These are phyloP conservation scores for Nitzschia sp. DNA, from an alignment of 108 stramenopile species.

Conservation along the genomic window DNA sequence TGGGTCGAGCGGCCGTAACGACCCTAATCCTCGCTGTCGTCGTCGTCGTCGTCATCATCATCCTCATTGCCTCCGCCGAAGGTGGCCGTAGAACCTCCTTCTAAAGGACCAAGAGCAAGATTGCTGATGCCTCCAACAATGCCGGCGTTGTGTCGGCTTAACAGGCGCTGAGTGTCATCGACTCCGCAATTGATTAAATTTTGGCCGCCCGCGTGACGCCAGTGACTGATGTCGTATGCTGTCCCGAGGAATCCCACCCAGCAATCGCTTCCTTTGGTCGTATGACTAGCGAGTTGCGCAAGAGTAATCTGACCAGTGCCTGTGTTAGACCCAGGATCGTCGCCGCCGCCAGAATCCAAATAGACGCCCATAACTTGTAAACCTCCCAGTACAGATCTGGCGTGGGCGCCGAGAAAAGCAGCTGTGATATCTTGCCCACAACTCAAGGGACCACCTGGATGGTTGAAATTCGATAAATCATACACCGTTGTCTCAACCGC, in stretches of 20 bases:
- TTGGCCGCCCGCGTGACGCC: background rate
- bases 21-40: background rate
- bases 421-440: slow-evolving; percentile 69
- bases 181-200: background rate
- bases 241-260: background rate
- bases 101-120: background rate
- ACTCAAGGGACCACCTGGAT: slow-evolving; percentile 67
- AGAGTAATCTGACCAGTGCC: background rate
- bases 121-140: background rate
- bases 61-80: background rate
- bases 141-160: background rate
- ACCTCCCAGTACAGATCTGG: background rate
- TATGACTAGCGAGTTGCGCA: background rate
- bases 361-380: background rate
- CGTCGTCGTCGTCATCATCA: background rate
- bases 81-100: background rate
- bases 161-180: background rate
- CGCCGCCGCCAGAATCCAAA: background rate
- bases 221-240: background rate
- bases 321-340: background rate
- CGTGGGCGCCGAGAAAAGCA: background rate
- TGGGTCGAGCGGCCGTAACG: too few species aligned
- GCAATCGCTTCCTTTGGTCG: background rate
- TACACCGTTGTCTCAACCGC: slow-evolving; percentile 71
- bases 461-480: slow-evolving; percentile 71